A percentile compares a stretch with the other conserved stretches of the same genome.
phyloP scores from a whole-genome alignment of 257 asterid species.

The Buddleja alternifolia region DNA sequence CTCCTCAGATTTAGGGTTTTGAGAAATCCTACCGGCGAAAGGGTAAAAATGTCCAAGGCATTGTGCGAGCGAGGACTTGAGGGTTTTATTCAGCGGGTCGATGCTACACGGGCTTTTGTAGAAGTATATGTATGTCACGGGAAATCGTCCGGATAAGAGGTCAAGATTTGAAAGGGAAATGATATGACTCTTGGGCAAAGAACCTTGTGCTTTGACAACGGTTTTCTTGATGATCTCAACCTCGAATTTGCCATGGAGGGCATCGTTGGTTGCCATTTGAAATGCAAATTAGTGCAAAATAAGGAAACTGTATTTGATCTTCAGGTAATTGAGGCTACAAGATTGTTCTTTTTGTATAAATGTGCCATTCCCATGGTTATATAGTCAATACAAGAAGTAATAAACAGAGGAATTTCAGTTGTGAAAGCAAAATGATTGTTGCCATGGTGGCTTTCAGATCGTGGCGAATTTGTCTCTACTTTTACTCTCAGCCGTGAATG shows the following conservation, averaged over 20 bases:
- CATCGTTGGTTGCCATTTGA: constrained; percentile 29
- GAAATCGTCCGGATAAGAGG: constrained; percentile 66
- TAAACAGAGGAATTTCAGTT: not conserved
- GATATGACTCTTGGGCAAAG: constrained; percentile 32
- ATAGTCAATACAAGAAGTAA: not conserved
- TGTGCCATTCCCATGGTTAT: not conserved
- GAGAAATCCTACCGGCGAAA: constrained; percentile 48
- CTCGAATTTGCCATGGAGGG: constrained; percentile 29
- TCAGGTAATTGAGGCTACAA: not conserved
- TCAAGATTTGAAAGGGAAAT: constrained; percentile 65
- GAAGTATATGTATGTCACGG: constrained; percentile 56
- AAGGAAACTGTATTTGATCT: not conserved
- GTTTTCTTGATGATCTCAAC: constrained; percentile 39
- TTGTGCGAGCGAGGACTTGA: constrained; percentile 45
- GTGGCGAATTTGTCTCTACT: constrained; percentile 7
- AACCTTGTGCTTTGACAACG: constrained; percentile 41
- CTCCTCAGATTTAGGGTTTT: constrained; percentile 41
- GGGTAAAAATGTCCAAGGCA: constrained; percentile 59
- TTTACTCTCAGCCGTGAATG: constrained; percentile 19
- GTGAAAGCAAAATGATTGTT: not conserved
- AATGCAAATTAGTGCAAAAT: not conserved
- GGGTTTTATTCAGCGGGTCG: constrained; percentile 17
- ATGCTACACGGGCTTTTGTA: constrained; percentile 24
- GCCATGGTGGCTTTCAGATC: not conserved
- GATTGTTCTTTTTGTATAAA: not conserved